These are phyloP conservation scores for Dimargaris cristalligena DNA, from an alignment of 192 early-diverging fungal genomes.

Conservation along the genomic window DNA sequence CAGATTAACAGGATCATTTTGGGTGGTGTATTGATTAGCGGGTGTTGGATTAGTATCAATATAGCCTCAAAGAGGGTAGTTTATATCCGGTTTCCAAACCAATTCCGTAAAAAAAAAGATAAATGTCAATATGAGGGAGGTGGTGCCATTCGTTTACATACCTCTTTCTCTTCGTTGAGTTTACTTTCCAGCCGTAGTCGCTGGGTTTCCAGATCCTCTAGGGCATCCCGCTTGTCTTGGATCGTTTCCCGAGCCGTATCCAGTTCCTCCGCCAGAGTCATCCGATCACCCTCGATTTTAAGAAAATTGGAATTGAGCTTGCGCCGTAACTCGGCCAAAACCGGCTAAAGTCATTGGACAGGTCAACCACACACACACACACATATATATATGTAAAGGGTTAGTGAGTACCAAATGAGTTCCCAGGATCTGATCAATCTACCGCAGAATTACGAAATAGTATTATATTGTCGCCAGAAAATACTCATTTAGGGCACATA, in stretches of 20 bases:
- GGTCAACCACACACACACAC: background rate
- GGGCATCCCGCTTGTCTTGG: conserved; percentile 26
- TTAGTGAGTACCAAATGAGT: background rate
- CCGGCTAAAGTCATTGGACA: conserved; percentile 15
- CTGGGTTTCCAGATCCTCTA: conserved; percentile 18
- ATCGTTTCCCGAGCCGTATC: conserved; percentile 21
- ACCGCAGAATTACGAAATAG: background rate
- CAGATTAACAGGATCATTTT: too few species aligned
- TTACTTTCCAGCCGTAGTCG: conserved; percentile 20
- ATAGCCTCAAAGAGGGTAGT: background rate
- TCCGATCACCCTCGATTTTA: conserved; percentile 20
- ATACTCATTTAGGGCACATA: background rate
- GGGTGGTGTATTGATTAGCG: too few species aligned
- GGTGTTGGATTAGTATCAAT: background rate
- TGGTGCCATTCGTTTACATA: conserved; percentile 10
- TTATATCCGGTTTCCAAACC: background rate
- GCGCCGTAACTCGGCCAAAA: conserved; percentile 15
- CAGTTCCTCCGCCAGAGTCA: conserved; percentile 28
- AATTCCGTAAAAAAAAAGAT: background rate
- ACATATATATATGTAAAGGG: background rate
- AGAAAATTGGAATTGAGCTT: conserved; percentile 21
- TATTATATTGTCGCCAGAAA: background rate
- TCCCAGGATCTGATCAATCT: background rate
- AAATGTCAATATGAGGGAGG: background rate
- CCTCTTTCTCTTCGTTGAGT: conserved; percentile 31